These are phyloP conservation scores for Phytophthora agathidicida DNA, from an alignment of 352 stramenopile genomes.

Conservation along the genomic window DNA sequence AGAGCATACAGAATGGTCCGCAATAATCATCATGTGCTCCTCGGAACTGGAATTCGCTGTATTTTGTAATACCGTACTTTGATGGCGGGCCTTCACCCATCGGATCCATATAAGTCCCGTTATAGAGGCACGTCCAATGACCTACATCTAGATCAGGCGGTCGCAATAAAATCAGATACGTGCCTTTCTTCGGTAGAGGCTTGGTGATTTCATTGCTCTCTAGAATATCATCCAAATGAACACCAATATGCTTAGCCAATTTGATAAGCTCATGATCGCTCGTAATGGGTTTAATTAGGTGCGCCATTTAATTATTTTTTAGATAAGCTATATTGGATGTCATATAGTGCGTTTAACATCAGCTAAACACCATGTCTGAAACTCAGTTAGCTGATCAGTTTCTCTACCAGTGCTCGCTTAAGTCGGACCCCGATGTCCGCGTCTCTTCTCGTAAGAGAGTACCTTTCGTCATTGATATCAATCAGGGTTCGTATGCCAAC, in stretches of 20 bases:
- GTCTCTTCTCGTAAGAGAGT: too few relatives aligned
- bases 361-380: neutral
- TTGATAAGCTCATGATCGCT: neutral
- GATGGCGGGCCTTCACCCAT: too few relatives aligned
- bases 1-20: too few relatives aligned
- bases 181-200: neutral
- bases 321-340: neutral
- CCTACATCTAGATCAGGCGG: neutral
- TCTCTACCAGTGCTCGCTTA: neutral
- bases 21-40: neutral
- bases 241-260: neutral
- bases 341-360: too few relatives aligned
- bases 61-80: slow-evolving; percentile 1
- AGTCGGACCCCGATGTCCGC: too few relatives aligned
- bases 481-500: neutral
- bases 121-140: neutral
- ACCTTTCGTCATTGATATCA: neutral
- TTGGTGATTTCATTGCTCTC: neutral
- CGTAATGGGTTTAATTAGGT: slow-evolving; percentile 1
- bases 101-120: neutral
- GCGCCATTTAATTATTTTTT: slow-evolving; percentile 1
- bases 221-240: neutral
- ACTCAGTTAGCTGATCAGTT: neutral
- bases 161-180: slow-evolving; percentile 6
- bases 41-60: slow-evolving; percentile 1